These are phyloP conservation scores for Carex arenaria DNA, from an alignment of 202 grass and related monocot genomes.

Conservation along the genomic window DNA sequence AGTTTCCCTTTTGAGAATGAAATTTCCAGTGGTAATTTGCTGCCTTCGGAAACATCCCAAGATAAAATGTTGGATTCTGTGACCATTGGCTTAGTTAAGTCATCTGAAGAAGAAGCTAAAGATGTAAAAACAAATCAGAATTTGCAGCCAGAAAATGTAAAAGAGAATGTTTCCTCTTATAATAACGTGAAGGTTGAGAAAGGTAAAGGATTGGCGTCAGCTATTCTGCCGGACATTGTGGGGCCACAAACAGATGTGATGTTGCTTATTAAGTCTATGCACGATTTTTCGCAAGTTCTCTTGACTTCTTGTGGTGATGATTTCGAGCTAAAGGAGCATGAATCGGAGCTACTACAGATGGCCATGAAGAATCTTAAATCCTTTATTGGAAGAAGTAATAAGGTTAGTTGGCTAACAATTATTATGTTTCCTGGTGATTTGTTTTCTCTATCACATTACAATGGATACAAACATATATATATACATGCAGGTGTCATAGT, in stretches of 20 bases:
- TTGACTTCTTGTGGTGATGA: constrained; percentile 32
- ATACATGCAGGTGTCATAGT: not conserved
- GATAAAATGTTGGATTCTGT: constrained; percentile 16
- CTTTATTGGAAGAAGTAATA: constrained; percentile 38
- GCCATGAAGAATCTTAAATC: constrained; percentile 56
- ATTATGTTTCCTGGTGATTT: constrained; percentile 4
- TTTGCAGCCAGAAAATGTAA: not conserved
- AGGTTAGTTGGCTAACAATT: constrained; percentile 40
- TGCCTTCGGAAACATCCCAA: not conserved
- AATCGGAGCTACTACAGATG: constrained; percentile 41
- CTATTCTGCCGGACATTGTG: not conserved
- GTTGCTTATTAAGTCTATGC: constrained; percentile 40
- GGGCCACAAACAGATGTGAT: constrained; percentile 5
- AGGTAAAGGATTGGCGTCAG: not conserved
- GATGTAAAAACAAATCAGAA: constrained; percentile 19
- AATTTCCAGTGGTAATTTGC: constrained; percentile 1
- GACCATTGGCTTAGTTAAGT: not conserved
- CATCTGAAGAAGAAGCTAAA: constrained; percentile 27
- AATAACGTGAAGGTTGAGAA: not conserved
- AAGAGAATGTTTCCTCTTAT: constrained; percentile 6
- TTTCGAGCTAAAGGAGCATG: constrained; percentile 39
- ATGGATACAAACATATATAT: not conserved
- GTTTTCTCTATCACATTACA: constrained; percentile 17
- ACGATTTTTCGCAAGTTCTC: constrained; percentile 48
- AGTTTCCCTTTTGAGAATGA: not conserved